phyloP scores from a whole-genome alignment of 768 basidiomycete species.

The Lactarius pseudohatsudake region DNA sequence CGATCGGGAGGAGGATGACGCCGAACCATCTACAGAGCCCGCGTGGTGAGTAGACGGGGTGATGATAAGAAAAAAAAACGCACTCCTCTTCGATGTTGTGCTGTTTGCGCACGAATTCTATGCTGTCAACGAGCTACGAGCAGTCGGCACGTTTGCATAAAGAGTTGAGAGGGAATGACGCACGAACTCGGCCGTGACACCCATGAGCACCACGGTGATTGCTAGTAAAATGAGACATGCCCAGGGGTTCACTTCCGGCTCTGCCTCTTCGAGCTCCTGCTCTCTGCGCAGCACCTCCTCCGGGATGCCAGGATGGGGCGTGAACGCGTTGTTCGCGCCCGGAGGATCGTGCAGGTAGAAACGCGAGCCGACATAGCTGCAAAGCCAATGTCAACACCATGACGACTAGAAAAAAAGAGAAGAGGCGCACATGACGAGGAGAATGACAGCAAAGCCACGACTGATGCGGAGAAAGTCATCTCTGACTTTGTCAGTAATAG shows the following conservation, averaged over 20 bases:
- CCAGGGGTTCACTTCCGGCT: slow-evolving; percentile 64
- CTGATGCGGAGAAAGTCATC: slow-evolving; percentile 58
- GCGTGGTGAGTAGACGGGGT: slow-evolving; percentile 1
- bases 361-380: slow-evolving; percentile 64
- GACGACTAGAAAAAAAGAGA: neutral
- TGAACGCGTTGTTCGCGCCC: slow-evolving; percentile 50
- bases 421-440: slow-evolving; percentile 54
- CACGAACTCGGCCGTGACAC: slow-evolving; percentile 70
- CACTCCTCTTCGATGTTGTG: slow-evolving; percentile 54
- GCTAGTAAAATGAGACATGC: slow-evolving; percentile 55
- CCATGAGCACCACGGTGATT: slow-evolving; percentile 60
- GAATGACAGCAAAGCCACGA: slow-evolving; percentile 60
- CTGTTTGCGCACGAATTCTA: slow-evolving; percentile 51
- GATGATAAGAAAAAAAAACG: slow-evolving; percentile 22
- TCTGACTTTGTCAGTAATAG: slow-evolving; percentile 47
- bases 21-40: slow-evolving; percentile 60
- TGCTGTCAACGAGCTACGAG: slow-evolving; percentile 59
- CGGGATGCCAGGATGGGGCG: slow-evolving; percentile 43
- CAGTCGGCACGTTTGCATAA: neutral
- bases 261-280: slow-evolving; percentile 42
- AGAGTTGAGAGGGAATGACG: slow-evolving; percentile 26
- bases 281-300: slow-evolving; percentile 36
- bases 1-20: slow-evolving; percentile 65
- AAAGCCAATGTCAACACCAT: neutral
- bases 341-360: slow-evolving; percentile 73